Base-by-base conservation (phyloP, 1,284 basidiomycete genomes). In the Farysia itapuensis region DNA sequence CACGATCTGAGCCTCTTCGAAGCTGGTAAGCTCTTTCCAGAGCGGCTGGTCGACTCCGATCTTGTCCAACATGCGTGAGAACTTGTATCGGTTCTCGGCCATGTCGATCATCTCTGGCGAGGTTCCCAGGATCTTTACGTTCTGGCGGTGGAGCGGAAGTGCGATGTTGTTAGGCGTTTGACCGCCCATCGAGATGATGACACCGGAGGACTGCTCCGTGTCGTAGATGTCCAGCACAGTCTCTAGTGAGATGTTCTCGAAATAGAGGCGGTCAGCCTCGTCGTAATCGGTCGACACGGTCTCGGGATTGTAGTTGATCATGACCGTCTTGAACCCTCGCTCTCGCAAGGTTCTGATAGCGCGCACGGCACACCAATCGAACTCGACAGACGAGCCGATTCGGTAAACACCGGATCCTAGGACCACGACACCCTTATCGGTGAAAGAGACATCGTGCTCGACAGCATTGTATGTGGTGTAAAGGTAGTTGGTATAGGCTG, bases 241-340 rank as follows among this genome's bases (percentile, higher is more conserved):
- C 81, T 98, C 94, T 68, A 97, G 80, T 67, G 88, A 88, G 81
- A 98, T 97, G 78, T 95, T 96, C 81, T 98, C 94, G 78, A 98
- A 98, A 82, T 98, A 98, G 33, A 98, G 83, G 31, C 91, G 85
- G 78, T 98, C 94, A 21, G 94, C 94, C 77, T 98, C 95, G 79
- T 98, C 94, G 79, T 96, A 98, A 78, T 98, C 95, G 35, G 95
- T 97, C 74, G 89, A 92, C 75, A 98, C 94, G 0, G 94, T 98
- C 81, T 98, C 95, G 19, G 94, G 94, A 78, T 97, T 97, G 80
- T 97, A 97, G 81, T 97, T 98, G 80, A 98, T 89, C 95, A 97
- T 98, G 79, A 97, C 85, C 7, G 95, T 97, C 74, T 90, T 91
- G 59, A 90, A 81, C n/a, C 92, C 92, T 74, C 89, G 86, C 33